Conservation (phyloP, 1,284 basidiomycete species). For the Anthracocystis walkeri region DNA sequence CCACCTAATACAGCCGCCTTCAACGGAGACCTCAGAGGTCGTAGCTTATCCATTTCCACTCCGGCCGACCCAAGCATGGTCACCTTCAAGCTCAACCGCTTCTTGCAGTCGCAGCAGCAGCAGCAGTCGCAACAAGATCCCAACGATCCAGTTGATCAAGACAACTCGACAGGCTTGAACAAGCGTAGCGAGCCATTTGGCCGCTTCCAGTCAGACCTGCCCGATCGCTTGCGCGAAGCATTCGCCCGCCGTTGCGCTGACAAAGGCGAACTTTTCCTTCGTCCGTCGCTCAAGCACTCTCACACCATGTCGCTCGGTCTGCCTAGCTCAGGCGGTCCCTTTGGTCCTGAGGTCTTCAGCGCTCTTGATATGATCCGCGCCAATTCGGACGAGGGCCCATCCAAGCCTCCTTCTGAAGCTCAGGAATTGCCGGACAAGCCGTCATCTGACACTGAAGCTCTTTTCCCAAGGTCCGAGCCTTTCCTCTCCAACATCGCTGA, state of each 20-base stretch:
- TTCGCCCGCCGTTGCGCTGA: conserved; percentile 34
- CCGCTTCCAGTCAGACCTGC: conserved; percentile 31
- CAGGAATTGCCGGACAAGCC: conserved; percentile 26
- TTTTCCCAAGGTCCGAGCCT: conserved; percentile 6
- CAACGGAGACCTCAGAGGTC: conserved; percentile 12
- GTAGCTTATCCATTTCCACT: conserved; percentile 51
- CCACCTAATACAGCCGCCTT: conserved; percentile 14
- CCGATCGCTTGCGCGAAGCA: conserved; percentile 33
- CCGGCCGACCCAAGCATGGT: conserved; percentile 55
- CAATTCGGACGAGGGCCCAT: conserved; percentile 36
- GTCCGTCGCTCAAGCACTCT: conserved; percentile 17
- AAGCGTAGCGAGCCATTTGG: conserved; percentile 8
- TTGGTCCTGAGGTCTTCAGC: conserved; percentile 53
- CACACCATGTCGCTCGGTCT: conserved; percentile 62
- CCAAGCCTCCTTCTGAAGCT: conserved; percentile 29
- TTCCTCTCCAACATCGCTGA: conserved; percentile 29
- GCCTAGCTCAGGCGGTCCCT: conserved; percentile 53
- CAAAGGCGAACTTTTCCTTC: conserved; percentile 13
- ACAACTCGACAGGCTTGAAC: background rate
- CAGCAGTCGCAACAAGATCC: conserved; percentile 6
- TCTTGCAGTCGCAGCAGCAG: conserved; percentile 49
- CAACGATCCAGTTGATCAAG: conserved; percentile 6
- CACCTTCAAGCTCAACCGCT: conserved; percentile 52
- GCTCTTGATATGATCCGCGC: conserved; percentile 57
- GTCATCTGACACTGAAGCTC: conserved; percentile 34